phyloP scores from a whole-genome alignment of 139 green algal genomes.

The Picochlorum sp. region DNA sequence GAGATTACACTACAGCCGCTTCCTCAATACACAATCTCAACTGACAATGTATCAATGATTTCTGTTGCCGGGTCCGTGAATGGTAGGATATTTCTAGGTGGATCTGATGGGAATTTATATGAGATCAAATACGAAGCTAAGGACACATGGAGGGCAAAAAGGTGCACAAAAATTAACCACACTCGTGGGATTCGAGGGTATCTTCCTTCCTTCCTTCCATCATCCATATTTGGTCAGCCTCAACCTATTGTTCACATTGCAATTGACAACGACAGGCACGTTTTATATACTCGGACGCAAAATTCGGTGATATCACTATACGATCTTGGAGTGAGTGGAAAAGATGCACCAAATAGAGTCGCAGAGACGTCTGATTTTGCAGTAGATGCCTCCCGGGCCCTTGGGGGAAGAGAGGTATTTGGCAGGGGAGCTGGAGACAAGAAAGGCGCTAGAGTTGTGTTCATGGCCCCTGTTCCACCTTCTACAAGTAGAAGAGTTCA shows the following conservation, averaged over 20 bases:
- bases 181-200: slow-evolving; percentile 47
- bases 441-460: slow-evolving; percentile 46
- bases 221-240: slow-evolving; percentile 36
- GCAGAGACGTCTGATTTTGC: slow-evolving; percentile 60
- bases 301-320: slow-evolving; percentile 62
- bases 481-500: slow-evolving; percentile 40
- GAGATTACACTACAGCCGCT: slow-evolving; percentile 67
- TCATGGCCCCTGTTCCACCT: slow-evolving; percentile 54
- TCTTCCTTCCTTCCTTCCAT: slow-evolving; percentile 55
- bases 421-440: slow-evolving; percentile 30
- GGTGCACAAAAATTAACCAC: slow-evolving; percentile 56
- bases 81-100: slow-evolving; percentile 86
- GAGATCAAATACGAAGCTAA: slow-evolving; percentile 69
- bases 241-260: slow-evolving; percentile 55
- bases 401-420: slow-evolving; percentile 50
- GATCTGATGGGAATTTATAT: slow-evolving; percentile 84
- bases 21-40: slow-evolving; percentile 64
- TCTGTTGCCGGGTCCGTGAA: slow-evolving; percentile 31
- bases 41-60: slow-evolving; percentile 74
- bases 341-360: slow-evolving; percentile 36
- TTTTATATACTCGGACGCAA: slow-evolving; percentile 71
- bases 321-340: slow-evolving; percentile 64
- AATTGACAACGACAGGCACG: slow-evolving; percentile 65
- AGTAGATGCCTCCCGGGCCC: slow-evolving; percentile 3
- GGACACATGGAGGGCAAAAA: slow-evolving; percentile 53